Conservation (phyloP, 1,139 yeast genomes). For the Yamadazyma jaroonii region DNA sequence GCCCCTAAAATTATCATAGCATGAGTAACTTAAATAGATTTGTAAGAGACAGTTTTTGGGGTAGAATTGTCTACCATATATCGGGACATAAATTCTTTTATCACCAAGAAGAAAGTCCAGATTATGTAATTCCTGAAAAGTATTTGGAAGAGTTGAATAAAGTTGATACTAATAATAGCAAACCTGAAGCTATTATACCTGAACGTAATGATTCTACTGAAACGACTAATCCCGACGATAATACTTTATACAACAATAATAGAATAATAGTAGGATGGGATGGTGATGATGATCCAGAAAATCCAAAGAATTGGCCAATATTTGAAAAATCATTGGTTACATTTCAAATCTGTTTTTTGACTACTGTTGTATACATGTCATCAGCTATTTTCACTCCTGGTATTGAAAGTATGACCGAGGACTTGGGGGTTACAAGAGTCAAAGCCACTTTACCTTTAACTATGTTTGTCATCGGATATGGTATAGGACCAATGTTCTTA, state of each 20-base stretch:
- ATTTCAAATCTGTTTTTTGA: conserved; percentile 41
- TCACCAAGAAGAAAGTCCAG: conserved; percentile 30
- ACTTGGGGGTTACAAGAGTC: conserved; percentile 24
- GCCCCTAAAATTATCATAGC: no score
- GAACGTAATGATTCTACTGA: neutral
- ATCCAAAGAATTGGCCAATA: conserved; percentile 57
- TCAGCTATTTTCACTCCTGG: conserved; percentile 65
- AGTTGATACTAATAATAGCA: neutral
- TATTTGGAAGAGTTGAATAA: conserved; percentile 15
- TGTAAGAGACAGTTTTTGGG: conserved; percentile 32
- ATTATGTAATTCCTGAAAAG: conserved; percentile 31
- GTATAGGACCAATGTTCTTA: conserved; percentile 37
- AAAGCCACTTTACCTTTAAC: conserved; percentile 34
- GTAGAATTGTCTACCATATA: conserved; percentile 28
- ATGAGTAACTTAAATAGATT: conserved; percentile 10
- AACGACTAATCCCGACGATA: neutral
- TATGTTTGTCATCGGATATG: conserved; percentile 38
- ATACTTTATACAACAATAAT: neutral
- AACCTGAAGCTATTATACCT: neutral
- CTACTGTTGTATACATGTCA: conserved; percentile 57
- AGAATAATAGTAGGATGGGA: conserved; percentile 36
- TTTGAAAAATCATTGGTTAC: conserved; percentile 36
- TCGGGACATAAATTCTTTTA: conserved; percentile 26
- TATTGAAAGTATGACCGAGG: conserved; percentile 23
- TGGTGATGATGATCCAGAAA: conserved; percentile 48